Percentiles rank a stretch among this genome's conserved stretches.
These are phyloP conservation scores for Tanacetum coccineum DNA, from an alignment of 129 eudicot species.

Conservation along the genomic window DNA sequence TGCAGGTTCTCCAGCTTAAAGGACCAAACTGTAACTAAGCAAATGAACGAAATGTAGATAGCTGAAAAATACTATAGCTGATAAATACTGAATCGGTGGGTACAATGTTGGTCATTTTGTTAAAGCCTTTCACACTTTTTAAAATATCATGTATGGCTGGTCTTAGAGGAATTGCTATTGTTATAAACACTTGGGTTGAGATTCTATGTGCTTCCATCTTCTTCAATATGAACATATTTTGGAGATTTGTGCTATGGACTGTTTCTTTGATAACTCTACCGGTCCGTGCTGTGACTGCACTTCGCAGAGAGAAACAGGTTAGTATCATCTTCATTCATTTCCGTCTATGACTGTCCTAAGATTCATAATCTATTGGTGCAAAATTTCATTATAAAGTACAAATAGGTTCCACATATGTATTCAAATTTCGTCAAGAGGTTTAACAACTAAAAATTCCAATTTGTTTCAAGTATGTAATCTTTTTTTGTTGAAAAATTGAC, in stretches of 20 bases:
- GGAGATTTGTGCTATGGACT: constrained; percentile 48
- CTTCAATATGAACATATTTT: constrained; percentile 33
- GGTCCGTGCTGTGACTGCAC: constrained; percentile 50
- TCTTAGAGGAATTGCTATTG: constrained; percentile 37
- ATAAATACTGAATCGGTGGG: constrained; percentile 34
- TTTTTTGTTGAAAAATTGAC: too few species aligned
- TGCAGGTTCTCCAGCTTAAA: constrained; percentile 15
- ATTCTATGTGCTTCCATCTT: constrained; percentile 35
- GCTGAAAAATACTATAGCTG: constrained; percentile 8
- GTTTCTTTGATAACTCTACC: constrained; percentile 53
- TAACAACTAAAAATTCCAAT: too few species aligned
- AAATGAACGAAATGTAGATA: constrained; percentile 26
- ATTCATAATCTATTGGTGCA: background rate
- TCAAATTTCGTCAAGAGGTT: too few species aligned
- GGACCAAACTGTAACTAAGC: constrained; percentile 3
- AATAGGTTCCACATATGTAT: too few species aligned
- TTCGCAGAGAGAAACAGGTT: constrained; percentile 63
- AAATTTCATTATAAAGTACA: background rate
- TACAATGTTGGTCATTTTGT: constrained; percentile 25
- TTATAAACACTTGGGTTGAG: constrained; percentile 62
- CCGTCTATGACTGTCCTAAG: background rate
- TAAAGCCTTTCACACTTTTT: constrained; percentile 43
- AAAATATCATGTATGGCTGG: constrained; percentile 41
- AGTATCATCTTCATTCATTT: constrained; percentile 10
- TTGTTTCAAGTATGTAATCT: too few species aligned